These are phyloP conservation scores for Pseudogymnoascus sp. DNA, from an alignment of 2,329 filamentous ascomycete genomes.

Conservation along the genomic window DNA sequence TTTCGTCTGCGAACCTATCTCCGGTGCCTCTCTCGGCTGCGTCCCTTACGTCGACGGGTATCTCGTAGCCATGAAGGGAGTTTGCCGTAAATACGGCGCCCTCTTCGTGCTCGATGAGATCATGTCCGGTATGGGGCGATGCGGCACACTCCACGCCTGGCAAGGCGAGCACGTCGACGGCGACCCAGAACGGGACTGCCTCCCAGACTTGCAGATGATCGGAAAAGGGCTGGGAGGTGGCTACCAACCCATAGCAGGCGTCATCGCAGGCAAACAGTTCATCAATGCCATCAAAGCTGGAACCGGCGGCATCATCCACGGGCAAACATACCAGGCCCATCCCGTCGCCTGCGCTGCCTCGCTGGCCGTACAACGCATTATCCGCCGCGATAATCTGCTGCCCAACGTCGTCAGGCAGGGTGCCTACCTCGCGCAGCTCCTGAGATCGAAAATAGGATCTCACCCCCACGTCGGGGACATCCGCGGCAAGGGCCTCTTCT, in stretches of 20 bases:
- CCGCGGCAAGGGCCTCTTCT: slow-evolving; percentile 52
- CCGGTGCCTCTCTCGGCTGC: slow-evolving; percentile 64
- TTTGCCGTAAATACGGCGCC: slow-evolving; percentile 66
- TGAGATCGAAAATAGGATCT: slow-evolving; percentile 36
- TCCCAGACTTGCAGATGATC: slow-evolving; percentile 59
- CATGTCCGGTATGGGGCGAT: slow-evolving; percentile 52
- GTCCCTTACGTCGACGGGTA: slow-evolving; percentile 62
- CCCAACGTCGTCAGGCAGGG: slow-evolving; percentile 52
- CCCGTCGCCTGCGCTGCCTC: slow-evolving; percentile 54
- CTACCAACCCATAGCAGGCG: slow-evolving; percentile 53
- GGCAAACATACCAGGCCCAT: slow-evolving; percentile 56
- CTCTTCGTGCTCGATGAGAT: slow-evolving; percentile 74
- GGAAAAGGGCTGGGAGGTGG: slow-evolving; percentile 62
- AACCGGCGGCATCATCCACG: slow-evolving; percentile 25
- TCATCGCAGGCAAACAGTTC: slow-evolving; percentile 48
- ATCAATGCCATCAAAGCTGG: slow-evolving; percentile 30
- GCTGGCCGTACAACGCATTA: slow-evolving; percentile 54
- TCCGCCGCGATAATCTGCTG: slow-evolving; percentile 50
- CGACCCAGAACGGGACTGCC: slow-evolving; percentile 13
- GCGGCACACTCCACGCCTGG: slow-evolving; percentile 49
- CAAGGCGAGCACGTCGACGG: slow-evolving; percentile 38
- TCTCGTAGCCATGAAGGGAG: slow-evolving; percentile 55
- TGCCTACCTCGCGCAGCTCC: slow-evolving; percentile 34
- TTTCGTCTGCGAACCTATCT: slow-evolving; percentile 61
- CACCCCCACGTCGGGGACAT: slow-evolving; percentile 52